These are phyloP conservation scores for Aspergillus mulundensis DNA, from an alignment of 495 filamentous ascomycete genomes.

Conservation along the genomic window DNA sequence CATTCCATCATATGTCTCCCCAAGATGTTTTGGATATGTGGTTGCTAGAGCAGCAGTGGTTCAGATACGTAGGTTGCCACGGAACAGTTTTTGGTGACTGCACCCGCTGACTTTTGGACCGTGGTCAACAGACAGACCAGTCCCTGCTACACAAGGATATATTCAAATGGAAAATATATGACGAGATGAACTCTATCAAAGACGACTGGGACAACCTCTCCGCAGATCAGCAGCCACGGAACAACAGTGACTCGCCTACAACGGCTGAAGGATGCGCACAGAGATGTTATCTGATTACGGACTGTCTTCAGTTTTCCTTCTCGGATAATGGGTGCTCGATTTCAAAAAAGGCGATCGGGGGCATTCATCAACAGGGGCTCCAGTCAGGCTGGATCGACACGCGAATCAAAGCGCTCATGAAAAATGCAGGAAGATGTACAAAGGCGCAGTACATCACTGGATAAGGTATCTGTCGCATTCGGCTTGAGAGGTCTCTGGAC, in stretches of 20 bases:
- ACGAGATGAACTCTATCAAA: slow-evolving; percentile 13
- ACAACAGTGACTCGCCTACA: slow-evolving; percentile 12
- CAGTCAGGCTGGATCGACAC: slow-evolving; percentile 32
- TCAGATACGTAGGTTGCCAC: slow-evolving; percentile 28
- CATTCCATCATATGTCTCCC: slow-evolving; percentile 45
- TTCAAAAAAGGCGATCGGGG: slow-evolving; percentile 26
- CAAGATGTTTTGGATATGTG: slow-evolving; percentile 41
- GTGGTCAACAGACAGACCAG: slow-evolving; percentile 18
- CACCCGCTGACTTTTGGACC: not conserved
- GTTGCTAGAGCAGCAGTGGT: slow-evolving; percentile 45
- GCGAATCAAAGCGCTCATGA: slow-evolving; percentile 25
- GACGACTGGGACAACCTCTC: slow-evolving; percentile 36
- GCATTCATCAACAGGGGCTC: slow-evolving; percentile 20
- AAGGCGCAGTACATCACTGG: slow-evolving; percentile 25
- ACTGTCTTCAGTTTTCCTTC: slow-evolving; percentile 43
- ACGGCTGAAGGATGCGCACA: slow-evolving; percentile 33
- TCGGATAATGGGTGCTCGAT: slow-evolving; percentile 28
- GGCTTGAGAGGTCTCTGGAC: not conserved
- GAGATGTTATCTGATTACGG: slow-evolving; percentile 31
- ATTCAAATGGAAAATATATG: slow-evolving; percentile 27
- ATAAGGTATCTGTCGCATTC: not conserved
- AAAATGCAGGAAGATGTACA: slow-evolving; percentile 25
- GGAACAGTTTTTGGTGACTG: not conserved
- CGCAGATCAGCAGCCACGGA: slow-evolving; percentile 15
- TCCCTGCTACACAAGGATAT: slow-evolving; percentile 32